A percentile compares a stretch with the other conserved stretches of the same genome.
phyloP scores from a whole-genome alignment of 768 basidiomycete genomes.

The Suillus occidentalis region DNA sequence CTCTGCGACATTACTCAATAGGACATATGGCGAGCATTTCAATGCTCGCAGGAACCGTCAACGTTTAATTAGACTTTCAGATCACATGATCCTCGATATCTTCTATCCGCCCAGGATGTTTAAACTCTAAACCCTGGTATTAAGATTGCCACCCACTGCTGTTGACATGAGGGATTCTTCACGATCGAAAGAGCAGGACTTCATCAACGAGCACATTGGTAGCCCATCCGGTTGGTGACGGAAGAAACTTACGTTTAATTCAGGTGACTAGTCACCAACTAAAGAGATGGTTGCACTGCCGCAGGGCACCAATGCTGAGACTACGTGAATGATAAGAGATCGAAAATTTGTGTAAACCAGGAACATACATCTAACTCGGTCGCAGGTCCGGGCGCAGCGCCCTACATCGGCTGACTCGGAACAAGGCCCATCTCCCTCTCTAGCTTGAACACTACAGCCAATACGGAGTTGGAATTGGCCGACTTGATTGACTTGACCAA shows the following conservation, averaged over 20 bases:
- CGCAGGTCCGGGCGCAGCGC: neutral
- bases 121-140: neutral
- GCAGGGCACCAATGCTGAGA: neutral
- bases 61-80: neutral
- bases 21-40: neutral
- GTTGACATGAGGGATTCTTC: neutral
- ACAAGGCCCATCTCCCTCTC: neutral
- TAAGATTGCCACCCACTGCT: neutral
- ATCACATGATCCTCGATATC: neutral
- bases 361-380: neutral
- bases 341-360: neutral
- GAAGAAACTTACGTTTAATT: neutral
- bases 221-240: neutral
- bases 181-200: neutral
- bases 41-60: neutral
- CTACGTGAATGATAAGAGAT: neutral
- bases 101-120: neutral
- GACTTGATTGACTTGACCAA: neutral
- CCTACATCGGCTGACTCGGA: neutral
- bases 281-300: neutral
- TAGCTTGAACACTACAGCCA: neutral
- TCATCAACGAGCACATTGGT: neutral
- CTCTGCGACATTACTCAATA: too few species aligned
- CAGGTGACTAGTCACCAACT: neutral
- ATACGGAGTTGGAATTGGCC: neutral